Base-by-base conservation (phyloP, 768 basidiomycete species). In the Boletus rex-veris region DNA sequence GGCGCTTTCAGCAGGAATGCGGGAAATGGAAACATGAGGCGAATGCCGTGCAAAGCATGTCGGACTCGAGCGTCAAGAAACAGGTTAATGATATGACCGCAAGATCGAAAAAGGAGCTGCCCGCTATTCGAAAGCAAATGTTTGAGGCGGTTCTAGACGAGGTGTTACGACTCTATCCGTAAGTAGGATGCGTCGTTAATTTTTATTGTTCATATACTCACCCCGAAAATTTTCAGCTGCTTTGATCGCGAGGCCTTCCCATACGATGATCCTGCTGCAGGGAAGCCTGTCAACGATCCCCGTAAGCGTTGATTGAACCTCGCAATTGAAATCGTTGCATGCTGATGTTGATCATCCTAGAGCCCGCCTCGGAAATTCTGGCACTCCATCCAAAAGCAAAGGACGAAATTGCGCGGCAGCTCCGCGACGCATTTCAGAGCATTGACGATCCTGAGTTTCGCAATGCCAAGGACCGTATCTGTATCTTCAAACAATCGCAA, bases 141-240 rank as follows among this genome's bases (percentile, higher is more conserved):
- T 62, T 62, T 7, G 66, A 68, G 19, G 63, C 58, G 4, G 50
- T 67, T 40, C 14, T 75, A 9, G 62, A 68, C 8, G 48, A 59
- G 11, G 51, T 64, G 9, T 15, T 56, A n/a, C 28, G 15, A 14
- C 9, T 55, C 4, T 75, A 66, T 57, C 66, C 66, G 66, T 67
- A 50, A 52, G 66, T 53, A 7, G 0, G 9, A 8, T 1, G 19
- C 31, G 1, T 14, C 4, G 42, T 26, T 2, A 11, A 35, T 7
- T 21, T 2, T 16, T 15, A 5, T 31, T n/a, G 33, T 24, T 50
- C 18, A 8, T 49, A 7, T n/a, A 21, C 47, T 47, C 9, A 50
- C 11, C 14, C 0, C 5, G 0, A 11, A 9, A 18, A 19, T 24
- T n/a, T 0, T 36, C 10, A 68, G 66, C 4, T 53, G 50, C 33